Evolutionary conservation across 75 land plant genomes (phyloP).

Genomic region (Isoetes taiwanensis): DNA sequence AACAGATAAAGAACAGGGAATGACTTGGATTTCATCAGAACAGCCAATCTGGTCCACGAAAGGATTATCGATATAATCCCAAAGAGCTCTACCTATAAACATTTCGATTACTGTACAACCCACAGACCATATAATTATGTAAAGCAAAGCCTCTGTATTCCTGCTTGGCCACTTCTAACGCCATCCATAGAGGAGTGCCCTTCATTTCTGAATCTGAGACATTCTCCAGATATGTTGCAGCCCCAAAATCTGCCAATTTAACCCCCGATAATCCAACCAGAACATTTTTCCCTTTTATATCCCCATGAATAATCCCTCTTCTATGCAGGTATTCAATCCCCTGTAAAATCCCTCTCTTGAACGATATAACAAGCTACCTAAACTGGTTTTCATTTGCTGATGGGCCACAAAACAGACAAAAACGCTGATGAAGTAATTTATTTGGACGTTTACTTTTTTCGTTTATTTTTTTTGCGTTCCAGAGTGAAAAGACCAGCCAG

Average conservation of each 20-base stretch:
- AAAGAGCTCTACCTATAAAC: constrained; percentile 36
- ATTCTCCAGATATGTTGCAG: constrained; percentile 14
- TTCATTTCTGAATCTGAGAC: not conserved
- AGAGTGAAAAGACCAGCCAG: too few species aligned
- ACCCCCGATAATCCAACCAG: constrained; percentile 16
- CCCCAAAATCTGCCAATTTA: constrained; percentile 53
- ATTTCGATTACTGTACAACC: constrained; percentile 71
- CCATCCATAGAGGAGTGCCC: constrained; percentile 74
- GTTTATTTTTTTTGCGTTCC: too few species aligned
- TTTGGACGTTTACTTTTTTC: too few species aligned
- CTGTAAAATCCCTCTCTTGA: constrained; percentile 14
- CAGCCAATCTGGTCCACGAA: constrained; percentile 32
- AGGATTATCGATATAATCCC: constrained; percentile 19
- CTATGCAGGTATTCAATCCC: constrained; percentile 35
- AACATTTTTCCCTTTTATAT: constrained; percentile 43
- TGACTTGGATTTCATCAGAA: constrained; percentile 26
- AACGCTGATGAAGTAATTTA: too few species aligned
- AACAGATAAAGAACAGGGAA: constrained; percentile 31
- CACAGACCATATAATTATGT: constrained; percentile 62
- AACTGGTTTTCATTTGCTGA: too few species aligned
- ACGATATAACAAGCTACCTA: too few species aligned
- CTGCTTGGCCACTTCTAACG: constrained; percentile 50
- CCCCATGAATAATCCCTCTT: constrained; percentile 47
- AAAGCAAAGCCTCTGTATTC: constrained; percentile 27
- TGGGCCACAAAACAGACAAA: too few species aligned